Conservation (phyloP, 768 basidiomycete species). For the Leucogyrophana mollusca region DNA sequence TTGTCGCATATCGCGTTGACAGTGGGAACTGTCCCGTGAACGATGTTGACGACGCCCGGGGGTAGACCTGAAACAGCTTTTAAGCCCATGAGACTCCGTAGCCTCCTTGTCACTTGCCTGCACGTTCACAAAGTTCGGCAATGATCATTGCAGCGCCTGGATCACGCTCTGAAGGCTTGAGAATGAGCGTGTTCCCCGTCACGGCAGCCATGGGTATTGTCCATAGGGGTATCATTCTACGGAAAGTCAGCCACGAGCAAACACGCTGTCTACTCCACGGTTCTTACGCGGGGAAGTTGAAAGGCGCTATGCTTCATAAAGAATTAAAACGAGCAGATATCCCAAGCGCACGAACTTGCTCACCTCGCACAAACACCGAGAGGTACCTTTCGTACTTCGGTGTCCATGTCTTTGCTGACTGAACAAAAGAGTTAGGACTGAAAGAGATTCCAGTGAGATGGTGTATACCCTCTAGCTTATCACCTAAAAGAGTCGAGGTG, state of each 20-base stretch:
- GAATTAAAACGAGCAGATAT: constrained; percentile 1
- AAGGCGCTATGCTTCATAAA: constrained; percentile 71
- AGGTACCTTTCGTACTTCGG: constrained; percentile 78
- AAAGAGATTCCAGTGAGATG: background rate
- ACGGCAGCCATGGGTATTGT: constrained; percentile 86
- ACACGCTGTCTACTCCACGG: constrained; percentile 73
- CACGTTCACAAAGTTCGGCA: constrained; percentile 88
- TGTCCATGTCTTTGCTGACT: constrained; percentile 98
- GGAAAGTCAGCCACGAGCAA: constrained; percentile 37
- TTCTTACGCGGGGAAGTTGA: constrained; percentile 85
- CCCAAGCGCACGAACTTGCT: constrained; percentile 4
- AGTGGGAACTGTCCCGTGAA: constrained; percentile 87
- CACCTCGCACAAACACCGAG: constrained; percentile 83
- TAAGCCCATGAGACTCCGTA: no score
- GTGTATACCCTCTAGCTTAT: constrained; percentile 83
- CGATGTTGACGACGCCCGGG: constrained; percentile 86
- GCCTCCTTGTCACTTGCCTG: no score
- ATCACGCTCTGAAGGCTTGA: constrained; percentile 96
- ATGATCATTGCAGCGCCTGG: constrained; percentile 98
- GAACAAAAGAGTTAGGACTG: constrained; percentile 13
- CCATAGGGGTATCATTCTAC: constrained; percentile 96
- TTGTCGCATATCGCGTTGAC: constrained; percentile 96
- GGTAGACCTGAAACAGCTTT: constrained; percentile 55
- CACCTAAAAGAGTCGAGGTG: constrained; percentile 83
- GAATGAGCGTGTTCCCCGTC: constrained; percentile 90